Percentiles rank a stretch among this genome's conserved stretches.
Evolutionary conservation across 2,329 filamentous ascomycete species (phyloP).

Genomic region (Cladosporium sp.): DNA sequence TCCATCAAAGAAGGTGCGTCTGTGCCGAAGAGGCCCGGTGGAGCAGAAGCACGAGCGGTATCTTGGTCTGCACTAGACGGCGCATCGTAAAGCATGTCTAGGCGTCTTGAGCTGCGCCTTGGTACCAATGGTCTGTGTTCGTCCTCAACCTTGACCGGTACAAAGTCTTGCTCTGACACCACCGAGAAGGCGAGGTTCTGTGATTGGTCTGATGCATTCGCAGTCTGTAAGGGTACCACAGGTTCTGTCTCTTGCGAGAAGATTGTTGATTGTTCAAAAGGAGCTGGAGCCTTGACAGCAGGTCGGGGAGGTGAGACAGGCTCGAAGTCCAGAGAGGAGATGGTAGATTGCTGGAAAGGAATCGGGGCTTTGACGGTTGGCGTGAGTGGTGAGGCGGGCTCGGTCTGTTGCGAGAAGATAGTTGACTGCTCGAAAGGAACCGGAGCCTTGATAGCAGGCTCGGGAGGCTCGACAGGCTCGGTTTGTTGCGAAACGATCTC

Average conservation of each 20-base stretch:
- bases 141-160: conserved; percentile 14
- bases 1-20: neutral
- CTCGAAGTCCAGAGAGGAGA: conserved; percentile 21
- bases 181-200: conserved; percentile 25
- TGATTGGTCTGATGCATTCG: neutral
- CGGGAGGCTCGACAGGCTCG: conserved; percentile 6
- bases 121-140: conserved; percentile 14
- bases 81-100: conserved; percentile 1
- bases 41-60: conserved; percentile 12
- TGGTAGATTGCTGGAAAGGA: conserved; percentile 4
- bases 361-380: neutral
- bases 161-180: conserved; percentile 28
- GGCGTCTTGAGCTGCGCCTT: conserved; percentile 20
- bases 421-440: conserved; percentile 19
- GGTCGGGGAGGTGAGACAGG: conserved; percentile 16
- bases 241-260: conserved; percentile 22
- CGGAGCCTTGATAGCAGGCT: conserved; percentile 9
- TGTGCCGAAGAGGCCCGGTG: conserved; percentile 1
- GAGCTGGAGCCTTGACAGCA: neutral
- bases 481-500: conserved; percentile 16
- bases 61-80: neutral
- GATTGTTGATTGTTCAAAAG: conserved; percentile 12
- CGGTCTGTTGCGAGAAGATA: conserved; percentile 39
- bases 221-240: neutral
- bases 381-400: conserved; percentile 25